A percentile compares a stretch with the other conserved stretches of the same genome.
phyloP scores from a whole-genome alignment of 768 basidiomycete genomes.

The Panaeolus papilionaceus region DNA sequence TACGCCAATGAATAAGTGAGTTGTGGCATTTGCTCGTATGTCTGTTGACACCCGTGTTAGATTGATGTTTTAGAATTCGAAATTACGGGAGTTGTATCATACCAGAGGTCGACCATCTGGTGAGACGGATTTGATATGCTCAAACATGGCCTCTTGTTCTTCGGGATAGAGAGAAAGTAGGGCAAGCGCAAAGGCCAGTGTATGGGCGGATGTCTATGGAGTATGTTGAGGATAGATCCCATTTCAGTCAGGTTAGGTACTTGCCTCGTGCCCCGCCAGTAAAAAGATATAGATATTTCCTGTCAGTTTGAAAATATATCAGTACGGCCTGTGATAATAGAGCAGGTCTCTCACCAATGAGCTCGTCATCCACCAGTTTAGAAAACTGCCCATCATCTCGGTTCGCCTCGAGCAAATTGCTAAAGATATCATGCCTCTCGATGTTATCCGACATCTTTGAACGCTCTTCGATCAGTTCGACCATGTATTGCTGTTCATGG shows the following conservation, averaged over 20 bases:
- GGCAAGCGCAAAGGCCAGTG: slow-evolving; percentile 35
- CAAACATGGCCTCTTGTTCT: slow-evolving; percentile 47
- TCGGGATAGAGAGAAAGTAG: slow-evolving; percentile 49
- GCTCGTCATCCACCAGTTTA: slow-evolving; percentile 49
- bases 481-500: slow-evolving; percentile 43
- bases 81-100: slow-evolving; percentile 17
- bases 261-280: slow-evolving; percentile 68
- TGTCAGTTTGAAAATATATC: slow-evolving; percentile 18
- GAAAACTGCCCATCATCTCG: slow-evolving; percentile 39
- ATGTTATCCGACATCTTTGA: slow-evolving; percentile 38
- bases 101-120: slow-evolving; percentile 37
- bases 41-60: slow-evolving; percentile 28
- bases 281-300: slow-evolving; percentile 58
- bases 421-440: slow-evolving; percentile 57
- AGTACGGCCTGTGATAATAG: not conserved
- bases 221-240: slow-evolving; percentile 41
- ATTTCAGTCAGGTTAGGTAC: slow-evolving; percentile 35
- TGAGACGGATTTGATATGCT: slow-evolving; percentile 39
- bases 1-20: slow-evolving; percentile 45
- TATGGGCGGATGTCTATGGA: slow-evolving; percentile 40
- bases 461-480: slow-evolving; percentile 58
- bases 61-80: not conserved
- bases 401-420: slow-evolving; percentile 56
- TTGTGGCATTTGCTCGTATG: slow-evolving; percentile 43
- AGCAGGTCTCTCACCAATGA: slow-evolving; percentile 36